Evolutionary conservation across 345 rosid species (phyloP).

Genomic region (Eucalyptus polybractea): DNA sequence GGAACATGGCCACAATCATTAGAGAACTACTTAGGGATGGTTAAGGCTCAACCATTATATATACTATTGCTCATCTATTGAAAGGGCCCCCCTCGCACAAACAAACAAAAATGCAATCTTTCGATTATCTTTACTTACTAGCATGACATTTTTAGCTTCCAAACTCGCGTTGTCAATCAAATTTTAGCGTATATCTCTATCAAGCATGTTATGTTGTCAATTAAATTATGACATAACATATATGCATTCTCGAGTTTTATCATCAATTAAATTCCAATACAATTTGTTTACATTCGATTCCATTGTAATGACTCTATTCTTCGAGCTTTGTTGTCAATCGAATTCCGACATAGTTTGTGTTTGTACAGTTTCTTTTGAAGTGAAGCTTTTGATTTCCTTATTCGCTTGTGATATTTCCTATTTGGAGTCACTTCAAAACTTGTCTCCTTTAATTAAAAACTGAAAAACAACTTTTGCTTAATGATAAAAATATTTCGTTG

Average conservation of each 20-base stretch:
- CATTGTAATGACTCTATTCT: not conserved
- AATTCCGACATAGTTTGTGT: not conserved
- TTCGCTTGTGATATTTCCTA: not conserved
- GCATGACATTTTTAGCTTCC: not conserved
- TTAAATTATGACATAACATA: not conserved
- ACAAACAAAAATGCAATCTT: not conserved
- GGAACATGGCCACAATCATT: not conserved
- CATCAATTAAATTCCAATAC: not conserved
- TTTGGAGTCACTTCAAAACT: not conserved
- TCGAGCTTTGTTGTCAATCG: not conserved
- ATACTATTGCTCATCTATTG: not conserved
- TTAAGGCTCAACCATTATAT: not conserved
- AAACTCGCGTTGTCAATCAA: not conserved
- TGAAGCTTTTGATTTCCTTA: not conserved
- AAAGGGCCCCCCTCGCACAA: not conserved
- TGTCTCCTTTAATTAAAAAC: no score
- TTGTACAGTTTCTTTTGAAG: not conserved
- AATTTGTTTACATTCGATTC: not conserved
- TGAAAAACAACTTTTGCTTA: no score
- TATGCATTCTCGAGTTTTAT: not conserved
- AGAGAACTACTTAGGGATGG: not conserved
- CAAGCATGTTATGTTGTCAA: not conserved
- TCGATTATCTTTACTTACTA: not conserved
- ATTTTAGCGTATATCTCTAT: not conserved
- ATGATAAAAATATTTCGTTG: no score